Evolutionary conservation across 305 asterid genomes (phyloP).

Genomic region (Fraxinus paxiana): DNA sequence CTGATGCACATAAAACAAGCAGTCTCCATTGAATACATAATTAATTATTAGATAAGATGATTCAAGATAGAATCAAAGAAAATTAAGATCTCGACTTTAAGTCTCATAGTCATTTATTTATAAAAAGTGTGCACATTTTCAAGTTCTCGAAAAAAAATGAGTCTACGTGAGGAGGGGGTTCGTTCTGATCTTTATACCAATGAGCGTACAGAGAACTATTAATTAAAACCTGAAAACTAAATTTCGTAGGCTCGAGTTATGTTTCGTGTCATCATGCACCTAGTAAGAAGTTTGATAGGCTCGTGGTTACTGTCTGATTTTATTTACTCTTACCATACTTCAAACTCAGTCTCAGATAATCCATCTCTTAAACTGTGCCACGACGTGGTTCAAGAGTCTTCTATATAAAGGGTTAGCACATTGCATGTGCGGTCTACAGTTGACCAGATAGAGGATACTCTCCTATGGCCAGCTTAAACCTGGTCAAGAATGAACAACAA

Average conservation of each 20-base stretch:
- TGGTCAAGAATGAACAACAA: conserved; percentile 66
- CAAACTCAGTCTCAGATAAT: not conserved
- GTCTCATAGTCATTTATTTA: not conserved
- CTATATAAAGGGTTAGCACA: conserved; percentile 30
- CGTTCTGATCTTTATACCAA: not conserved
- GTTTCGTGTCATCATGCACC: not conserved
- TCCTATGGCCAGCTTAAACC: conserved; percentile 50
- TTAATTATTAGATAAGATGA: not conserved
- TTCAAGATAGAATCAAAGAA: not conserved
- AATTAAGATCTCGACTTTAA: not conserved
- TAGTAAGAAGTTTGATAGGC: not conserved
- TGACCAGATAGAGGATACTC: not conserved
- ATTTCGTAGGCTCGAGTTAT: not conserved
- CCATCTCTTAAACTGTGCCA: not conserved
- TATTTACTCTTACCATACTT: not conserved
- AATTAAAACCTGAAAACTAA: too few species aligned
- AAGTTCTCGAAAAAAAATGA: not conserved
- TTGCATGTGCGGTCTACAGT: conserved; percentile 34
- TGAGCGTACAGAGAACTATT: too few species aligned
- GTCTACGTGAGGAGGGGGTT: not conserved
- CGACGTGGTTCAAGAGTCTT: not conserved
- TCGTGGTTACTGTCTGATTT: not conserved
- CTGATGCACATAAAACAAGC: not conserved
- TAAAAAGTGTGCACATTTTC: not conserved
- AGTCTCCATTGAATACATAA: not conserved